Conservation (phyloP, 352 stramenopile species). For the Phytophthora sp. region DNA sequence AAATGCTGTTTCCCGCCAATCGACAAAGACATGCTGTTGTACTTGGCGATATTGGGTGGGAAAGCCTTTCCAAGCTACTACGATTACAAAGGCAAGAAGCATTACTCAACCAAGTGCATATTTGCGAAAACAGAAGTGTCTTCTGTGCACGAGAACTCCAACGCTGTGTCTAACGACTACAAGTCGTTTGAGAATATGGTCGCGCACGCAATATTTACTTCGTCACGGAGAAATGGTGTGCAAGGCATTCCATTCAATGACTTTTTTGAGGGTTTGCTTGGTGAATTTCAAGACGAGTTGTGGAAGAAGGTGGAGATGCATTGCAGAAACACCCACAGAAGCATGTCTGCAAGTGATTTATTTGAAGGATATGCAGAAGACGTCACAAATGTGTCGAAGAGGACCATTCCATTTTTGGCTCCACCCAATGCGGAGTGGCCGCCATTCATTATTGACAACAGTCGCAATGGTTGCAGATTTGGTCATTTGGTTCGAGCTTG, state of each 20-base stretch:
- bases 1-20: slow-evolving; percentile 25
- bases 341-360: not conserved
- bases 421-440: slow-evolving; percentile 6
- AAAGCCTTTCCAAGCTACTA: slow-evolving; percentile 14
- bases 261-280: not conserved
- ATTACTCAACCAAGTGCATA: not conserved
- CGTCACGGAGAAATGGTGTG: slow-evolving; percentile 27
- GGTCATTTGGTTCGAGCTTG: slow-evolving; percentile 3
- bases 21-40: slow-evolving; percentile 33
- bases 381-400: not conserved
- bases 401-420: slow-evolving; percentile 5
- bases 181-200: slow-evolving; percentile 28
- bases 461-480: not conserved
- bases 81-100: not conserved
- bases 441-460: not conserved
- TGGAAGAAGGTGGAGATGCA: not conserved
- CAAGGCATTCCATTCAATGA: slow-evolving; percentile 11
- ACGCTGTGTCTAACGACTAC: not conserved
- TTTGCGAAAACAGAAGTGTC: not conserved
- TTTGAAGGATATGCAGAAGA: not conserved
- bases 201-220: slow-evolving; percentile 31
- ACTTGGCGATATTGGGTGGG: slow-evolving; percentile 26
- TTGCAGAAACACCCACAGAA: not conserved
- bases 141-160: not conserved
- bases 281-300: not conserved